Conservation (phyloP, 768 basidiomycete genomes). For the Agrocybe pediades region DNA sequence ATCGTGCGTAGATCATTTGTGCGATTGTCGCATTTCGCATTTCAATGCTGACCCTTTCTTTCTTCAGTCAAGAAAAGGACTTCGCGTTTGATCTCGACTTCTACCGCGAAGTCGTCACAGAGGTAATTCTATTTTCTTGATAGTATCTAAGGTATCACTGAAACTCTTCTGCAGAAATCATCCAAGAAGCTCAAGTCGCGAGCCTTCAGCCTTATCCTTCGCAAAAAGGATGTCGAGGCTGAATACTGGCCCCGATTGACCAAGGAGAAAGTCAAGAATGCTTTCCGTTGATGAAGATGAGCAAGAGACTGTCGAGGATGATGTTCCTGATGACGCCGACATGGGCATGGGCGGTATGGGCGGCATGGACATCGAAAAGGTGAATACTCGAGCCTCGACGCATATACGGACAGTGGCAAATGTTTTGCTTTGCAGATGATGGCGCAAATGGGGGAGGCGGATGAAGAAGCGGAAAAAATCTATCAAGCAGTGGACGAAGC, state of each 20-base stretch:
- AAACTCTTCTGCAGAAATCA: slow-evolving; percentile 46
- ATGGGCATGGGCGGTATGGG: slow-evolving; percentile 55
- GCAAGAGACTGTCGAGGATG: slow-evolving; percentile 63
- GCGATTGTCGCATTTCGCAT: not conserved
- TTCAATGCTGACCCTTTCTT: not conserved
- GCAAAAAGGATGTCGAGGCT: slow-evolving; percentile 73
- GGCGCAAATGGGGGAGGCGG: slow-evolving; percentile 73
- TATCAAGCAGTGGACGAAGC: slow-evolving; percentile 90
- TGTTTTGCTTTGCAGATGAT: slow-evolving; percentile 42
- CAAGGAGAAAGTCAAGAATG: slow-evolving; percentile 79
- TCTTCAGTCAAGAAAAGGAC: slow-evolving; percentile 50
- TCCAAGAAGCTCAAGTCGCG: slow-evolving; percentile 66
- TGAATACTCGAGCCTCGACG: slow-evolving; percentile 19
- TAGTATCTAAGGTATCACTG: not conserved
- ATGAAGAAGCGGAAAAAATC: slow-evolving; percentile 95
- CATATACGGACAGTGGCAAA: not conserved
- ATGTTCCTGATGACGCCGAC: slow-evolving; percentile 52
- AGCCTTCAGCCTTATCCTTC: slow-evolving; percentile 64
- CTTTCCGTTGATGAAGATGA: slow-evolving; percentile 94
- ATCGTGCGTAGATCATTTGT: slow-evolving; percentile 46
- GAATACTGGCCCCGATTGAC: slow-evolving; percentile 95
- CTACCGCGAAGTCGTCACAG: slow-evolving; percentile 72
- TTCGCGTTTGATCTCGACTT: slow-evolving; percentile 80
- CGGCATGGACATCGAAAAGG: slow-evolving; percentile 70
- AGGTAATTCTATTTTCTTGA: slow-evolving; percentile 50